A percentile compares a stretch with the other conserved stretches of the same genome.
These are phyloP conservation scores for Aaosphaeria arxii DNA, from an alignment of 2,329 filamentous ascomycete genomes.

Conservation along the genomic window DNA sequence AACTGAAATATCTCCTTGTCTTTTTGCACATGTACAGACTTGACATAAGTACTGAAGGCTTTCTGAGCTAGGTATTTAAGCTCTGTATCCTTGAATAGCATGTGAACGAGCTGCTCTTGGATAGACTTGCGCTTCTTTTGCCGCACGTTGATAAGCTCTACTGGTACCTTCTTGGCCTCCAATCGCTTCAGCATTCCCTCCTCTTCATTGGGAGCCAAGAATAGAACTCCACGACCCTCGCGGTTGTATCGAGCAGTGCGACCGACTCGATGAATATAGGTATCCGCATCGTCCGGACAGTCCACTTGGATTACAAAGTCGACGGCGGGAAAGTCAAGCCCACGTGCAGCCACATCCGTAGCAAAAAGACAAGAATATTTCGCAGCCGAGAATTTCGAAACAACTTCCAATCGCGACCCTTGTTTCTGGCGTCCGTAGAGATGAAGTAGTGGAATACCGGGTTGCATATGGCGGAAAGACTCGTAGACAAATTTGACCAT, in stretches of 20 bases:
- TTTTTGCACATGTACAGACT: constrained; percentile 81
- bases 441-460: constrained; percentile 89
- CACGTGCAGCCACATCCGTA: constrained; percentile 90
- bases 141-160: constrained; percentile 81
- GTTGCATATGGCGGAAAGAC: constrained; percentile 86
- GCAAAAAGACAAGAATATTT: constrained; percentile 88
- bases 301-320: constrained; percentile 99
- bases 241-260: constrained; percentile 92
- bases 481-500: constrained; percentile 97
- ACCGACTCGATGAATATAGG: constrained; percentile 95
- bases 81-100: constrained; percentile 93
- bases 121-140: constrained; percentile 88
- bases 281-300: constrained; percentile 93
- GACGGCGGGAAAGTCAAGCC: constrained; percentile 92
- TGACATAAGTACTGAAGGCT: constrained; percentile 86
- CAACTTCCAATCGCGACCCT: constrained; percentile 81
- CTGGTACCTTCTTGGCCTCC: constrained; percentile 84
- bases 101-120: constrained; percentile 80
- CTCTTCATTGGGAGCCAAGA: constrained; percentile 90
- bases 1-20: constrained; percentile 91
- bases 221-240: constrained; percentile 82
- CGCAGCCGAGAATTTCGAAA: constrained; percentile 73
- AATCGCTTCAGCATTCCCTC: constrained; percentile 83
- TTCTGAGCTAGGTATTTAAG: constrained; percentile 96
- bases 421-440: constrained; percentile 94